phyloP scores from a whole-genome alignment of 345 rosid genomes.

The Gossypium raimondii region DNA sequence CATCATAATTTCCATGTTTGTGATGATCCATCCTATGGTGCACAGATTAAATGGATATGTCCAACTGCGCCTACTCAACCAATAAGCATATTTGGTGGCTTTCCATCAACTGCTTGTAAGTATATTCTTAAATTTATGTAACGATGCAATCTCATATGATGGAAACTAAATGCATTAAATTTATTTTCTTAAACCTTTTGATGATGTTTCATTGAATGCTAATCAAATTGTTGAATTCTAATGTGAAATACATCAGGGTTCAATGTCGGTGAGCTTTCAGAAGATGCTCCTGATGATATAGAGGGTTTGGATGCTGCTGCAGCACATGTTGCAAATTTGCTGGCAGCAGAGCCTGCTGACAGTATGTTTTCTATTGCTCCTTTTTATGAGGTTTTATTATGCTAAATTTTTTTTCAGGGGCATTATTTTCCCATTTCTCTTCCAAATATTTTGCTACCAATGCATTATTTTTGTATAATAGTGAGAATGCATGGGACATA shows the following conservation, averaged over 20 bases:
- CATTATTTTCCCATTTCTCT: background rate
- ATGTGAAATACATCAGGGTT: constrained; percentile 61
- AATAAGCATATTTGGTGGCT: constrained; percentile 84
- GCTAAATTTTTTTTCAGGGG: background rate
- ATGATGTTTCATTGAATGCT: background rate
- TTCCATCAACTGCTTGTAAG: constrained; percentile 98
- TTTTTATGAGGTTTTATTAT: constrained; percentile 7
- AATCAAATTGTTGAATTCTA: background rate
- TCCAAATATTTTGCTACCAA: background rate
- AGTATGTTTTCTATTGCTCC: constrained; percentile 15
- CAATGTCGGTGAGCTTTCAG: constrained; percentile 80
- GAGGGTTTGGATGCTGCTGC: constrained; percentile 92
- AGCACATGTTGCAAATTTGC: constrained; percentile 82
- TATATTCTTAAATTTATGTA: constrained; percentile 1
- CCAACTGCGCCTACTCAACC: constrained; percentile 98
- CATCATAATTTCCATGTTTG: constrained; percentile 10
- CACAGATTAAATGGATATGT: constrained; percentile 99
- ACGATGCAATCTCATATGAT: background rate
- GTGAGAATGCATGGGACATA: background rate
- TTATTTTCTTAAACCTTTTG: constrained; percentile 1
- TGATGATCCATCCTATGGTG: constrained; percentile 15
- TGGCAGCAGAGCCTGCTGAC: constrained; percentile 89
- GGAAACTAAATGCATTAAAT: background rate
- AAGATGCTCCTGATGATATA: constrained; percentile 77
- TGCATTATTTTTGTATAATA: constrained; percentile 8